Percentiles rank a stretch among this genome's conserved stretches.
phyloP scores from a whole-genome alignment of 768 basidiomycete genomes.

The Hirschioporus abietinus region DNA sequence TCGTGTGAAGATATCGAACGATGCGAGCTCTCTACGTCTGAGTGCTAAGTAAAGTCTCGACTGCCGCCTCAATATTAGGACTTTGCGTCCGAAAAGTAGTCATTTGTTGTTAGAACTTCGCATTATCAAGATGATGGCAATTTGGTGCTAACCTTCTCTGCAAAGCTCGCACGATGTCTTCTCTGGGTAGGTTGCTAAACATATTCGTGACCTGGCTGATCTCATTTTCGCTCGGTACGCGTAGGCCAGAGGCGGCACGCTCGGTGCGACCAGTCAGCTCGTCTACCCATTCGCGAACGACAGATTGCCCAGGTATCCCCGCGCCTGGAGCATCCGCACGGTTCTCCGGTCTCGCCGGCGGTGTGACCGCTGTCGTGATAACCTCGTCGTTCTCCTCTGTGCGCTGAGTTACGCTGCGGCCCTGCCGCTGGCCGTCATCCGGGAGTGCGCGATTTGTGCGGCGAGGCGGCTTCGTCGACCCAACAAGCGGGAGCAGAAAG shows the following conservation, averaged over 20 bases:
- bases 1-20: constrained; percentile 5
- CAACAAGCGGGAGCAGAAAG: constrained; percentile 63
- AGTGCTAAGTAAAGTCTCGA: constrained; percentile 67
- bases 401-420: constrained; percentile 10
- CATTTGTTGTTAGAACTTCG: constrained; percentile 3
- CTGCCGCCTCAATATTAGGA: constrained; percentile 74
- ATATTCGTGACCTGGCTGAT: constrained; percentile 68
- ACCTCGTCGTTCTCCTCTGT: constrained; percentile 45
- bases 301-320: constrained; percentile 36
- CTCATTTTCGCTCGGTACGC: constrained; percentile 72
- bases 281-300: constrained; percentile 75
- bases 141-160: constrained; percentile 64
- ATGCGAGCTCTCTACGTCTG: constrained; percentile 24
- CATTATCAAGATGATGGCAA: constrained; percentile 12
- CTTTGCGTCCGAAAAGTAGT: constrained; percentile 28
- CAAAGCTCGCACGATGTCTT: constrained; percentile 68
- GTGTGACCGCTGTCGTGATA: constrained; percentile 54
- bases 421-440: constrained; percentile 32
- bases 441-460: constrained; percentile 73
- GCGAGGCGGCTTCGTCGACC: constrained; percentile 54
- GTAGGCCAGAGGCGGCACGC: constrained; percentile 48
- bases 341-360: constrained; percentile 18
- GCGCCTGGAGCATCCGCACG: constrained; percentile 19
- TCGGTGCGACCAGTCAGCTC: constrained; percentile 66
- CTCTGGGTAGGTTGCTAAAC: constrained; percentile 78